Evolutionary conservation across 257 asterid species (phyloP), one percentile per base, ranked within the genome.

Genomic region (Jacaranda mimosifolia): DNA sequence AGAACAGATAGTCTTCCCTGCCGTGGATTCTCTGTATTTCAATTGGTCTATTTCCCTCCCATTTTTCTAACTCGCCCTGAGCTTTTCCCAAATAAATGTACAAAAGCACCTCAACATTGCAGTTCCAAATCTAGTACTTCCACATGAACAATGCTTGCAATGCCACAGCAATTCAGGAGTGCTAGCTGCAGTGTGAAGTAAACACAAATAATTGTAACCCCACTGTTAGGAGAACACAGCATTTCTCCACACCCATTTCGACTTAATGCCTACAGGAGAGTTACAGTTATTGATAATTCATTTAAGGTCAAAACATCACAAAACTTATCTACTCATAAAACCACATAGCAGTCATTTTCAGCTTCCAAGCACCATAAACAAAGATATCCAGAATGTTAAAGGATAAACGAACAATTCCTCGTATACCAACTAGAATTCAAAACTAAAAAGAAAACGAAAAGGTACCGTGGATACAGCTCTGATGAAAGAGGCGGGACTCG

Each of bases 391-490:
- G n/a, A 42, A 75, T 2, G 32, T 21, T 48, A 65, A 52, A 46
- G 4, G 40, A 36, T 21, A 53, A 14, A 21, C 10, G 26, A 6
- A 53, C 3, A n/a, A 67, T 43, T 7, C 55, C n/a, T 48, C 11
- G 12, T 48, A 48, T 2, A 10, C 11, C 55, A 48, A 48, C 55
- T 3, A 48, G 9, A 48, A 48, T 11, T 10, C 3, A 48, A 6
- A 32, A 35, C 11, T 3, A 18, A 65, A 68, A 39, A 8, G 32
- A 14, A 2, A 21, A 35, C 39, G 26, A 19, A 53, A 35, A 65
- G 1, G 53, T 82, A 94, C 98, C 89, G 96, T 82, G 12, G 97
- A 87, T 49, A 94, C 90, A 65, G 97, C 96, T 81, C 92, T 88
- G 81, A 90, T 74, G 75, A 81, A 18, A 43, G 94, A 78, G 77